phyloP scores from a whole-genome alignment of 257 asterid species.

The Jasminum sambac region DNA sequence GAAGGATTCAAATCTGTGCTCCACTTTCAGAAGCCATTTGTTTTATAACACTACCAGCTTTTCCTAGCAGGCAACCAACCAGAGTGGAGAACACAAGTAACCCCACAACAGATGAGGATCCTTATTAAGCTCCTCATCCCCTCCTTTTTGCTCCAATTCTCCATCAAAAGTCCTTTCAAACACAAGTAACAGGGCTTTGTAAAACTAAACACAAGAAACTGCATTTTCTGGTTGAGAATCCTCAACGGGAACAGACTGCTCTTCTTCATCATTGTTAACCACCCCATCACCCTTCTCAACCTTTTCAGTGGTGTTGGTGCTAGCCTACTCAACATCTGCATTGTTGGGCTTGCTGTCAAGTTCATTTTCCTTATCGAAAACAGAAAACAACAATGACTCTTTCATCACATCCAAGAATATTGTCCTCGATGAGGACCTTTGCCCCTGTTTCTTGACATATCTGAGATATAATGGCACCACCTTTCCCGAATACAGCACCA shows the following conservation, averaged over 20 bases:
- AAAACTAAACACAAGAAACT: slow-evolving; percentile 52
- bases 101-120: slow-evolving; percentile 45
- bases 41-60: slow-evolving; percentile 77
- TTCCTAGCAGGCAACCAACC: slow-evolving; percentile 76
- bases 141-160: slow-evolving; percentile 49
- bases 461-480: slow-evolving; percentile 56
- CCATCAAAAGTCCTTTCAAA: slow-evolving; percentile 63
- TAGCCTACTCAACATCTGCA: slow-evolving; percentile 44
- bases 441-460: slow-evolving; percentile 75
- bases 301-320: slow-evolving; percentile 29
- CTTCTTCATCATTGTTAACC: slow-evolving; percentile 41
- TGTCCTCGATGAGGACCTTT: slow-evolving; percentile 66
- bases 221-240: slow-evolving; percentile 37
- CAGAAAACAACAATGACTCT: slow-evolving; percentile 58
- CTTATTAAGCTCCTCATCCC: slow-evolving; percentile 58
- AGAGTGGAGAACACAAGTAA: slow-evolving; percentile 73
- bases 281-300: slow-evolving; percentile 38
- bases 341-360: slow-evolving; percentile 31
- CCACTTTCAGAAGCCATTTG: slow-evolving; percentile 92
- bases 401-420: slow-evolving; percentile 72
- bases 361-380: slow-evolving; percentile 48
- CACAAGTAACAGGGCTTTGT: slow-evolving; percentile 71
- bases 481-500: slow-evolving; percentile 59
- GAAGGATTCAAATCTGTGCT: slow-evolving; percentile 81
- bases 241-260: slow-evolving; percentile 43